Evolutionary conservation across 202 grass and related monocot genomes (phyloP).

Genomic region (Carex sylvatica): DNA sequence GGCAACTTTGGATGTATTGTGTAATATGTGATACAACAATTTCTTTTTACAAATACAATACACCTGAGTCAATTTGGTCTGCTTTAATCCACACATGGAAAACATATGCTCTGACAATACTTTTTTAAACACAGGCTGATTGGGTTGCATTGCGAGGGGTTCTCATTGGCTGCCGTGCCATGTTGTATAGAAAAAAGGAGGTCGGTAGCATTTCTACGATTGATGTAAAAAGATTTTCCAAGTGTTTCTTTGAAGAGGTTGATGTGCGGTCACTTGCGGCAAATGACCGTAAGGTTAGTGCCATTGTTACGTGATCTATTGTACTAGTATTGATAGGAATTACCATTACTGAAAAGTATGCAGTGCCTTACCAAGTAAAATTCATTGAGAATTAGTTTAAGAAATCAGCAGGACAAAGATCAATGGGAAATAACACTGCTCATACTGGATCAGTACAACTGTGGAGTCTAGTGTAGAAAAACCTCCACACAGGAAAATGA

Average conservation of each 20-base stretch:
- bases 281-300: constrained; percentile 74
- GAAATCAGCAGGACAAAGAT: background rate
- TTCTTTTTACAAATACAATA: background rate
- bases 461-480: background rate
- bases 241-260: constrained; percentile 66
- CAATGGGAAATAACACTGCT: background rate
- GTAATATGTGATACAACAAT: background rate
- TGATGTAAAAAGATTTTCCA: constrained; percentile 62
- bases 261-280: constrained; percentile 66
- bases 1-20: background rate
- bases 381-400: constrained; percentile 16
- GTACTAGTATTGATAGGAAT: background rate
- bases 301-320: background rate
- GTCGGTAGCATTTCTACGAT: constrained; percentile 42
- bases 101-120: background rate
- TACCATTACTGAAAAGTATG: background rate
- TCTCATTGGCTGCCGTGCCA: constrained; percentile 75
- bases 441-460: background rate
- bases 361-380: background rate
- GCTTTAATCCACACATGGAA: background rate
- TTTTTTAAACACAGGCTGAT: constrained; percentile 66
- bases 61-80: background rate
- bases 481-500: background rate
- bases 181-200: constrained; percentile 69
- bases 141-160: constrained; percentile 73